phyloP scores from a whole-genome alignment of 192 early-diverging fungal genomes.

The Coemansia erecta region DNA sequence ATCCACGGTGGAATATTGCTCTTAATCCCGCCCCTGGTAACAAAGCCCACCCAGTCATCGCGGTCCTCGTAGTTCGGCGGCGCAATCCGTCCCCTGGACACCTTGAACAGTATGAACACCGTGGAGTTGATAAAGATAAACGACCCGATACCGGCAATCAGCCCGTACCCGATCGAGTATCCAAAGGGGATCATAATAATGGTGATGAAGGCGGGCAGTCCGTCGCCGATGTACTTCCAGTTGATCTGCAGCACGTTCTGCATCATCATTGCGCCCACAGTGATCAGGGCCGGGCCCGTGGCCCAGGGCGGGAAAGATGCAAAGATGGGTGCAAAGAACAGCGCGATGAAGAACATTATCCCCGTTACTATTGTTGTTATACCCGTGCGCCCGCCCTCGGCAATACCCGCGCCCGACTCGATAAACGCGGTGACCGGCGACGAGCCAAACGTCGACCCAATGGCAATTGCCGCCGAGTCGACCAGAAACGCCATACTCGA shows the following conservation, averaged over 20 bases:
- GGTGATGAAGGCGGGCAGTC: constrained; percentile 77
- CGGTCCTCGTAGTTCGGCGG: constrained; percentile 42
- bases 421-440: constrained; percentile 79
- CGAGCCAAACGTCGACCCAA: constrained; percentile 70
- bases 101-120: constrained; percentile 57
- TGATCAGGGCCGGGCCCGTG: constrained; percentile 76
- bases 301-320: constrained; percentile 83
- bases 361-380: constrained; percentile 68
- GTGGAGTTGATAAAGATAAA: constrained; percentile 69
- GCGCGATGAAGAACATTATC: constrained; percentile 72
- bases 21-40: constrained; percentile 29
- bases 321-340: constrained; percentile 85
- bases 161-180: constrained; percentile 79
- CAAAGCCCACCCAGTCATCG: constrained; percentile 45
- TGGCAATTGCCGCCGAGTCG: constrained; percentile 63
- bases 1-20: constrained; percentile 40
- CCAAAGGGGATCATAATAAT: constrained; percentile 76
- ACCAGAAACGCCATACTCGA: constrained; percentile 71
- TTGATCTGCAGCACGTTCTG: constrained; percentile 68
- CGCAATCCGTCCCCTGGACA: constrained; percentile 56
- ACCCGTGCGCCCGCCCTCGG: constrained; percentile 77
- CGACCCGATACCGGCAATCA: constrained; percentile 70
- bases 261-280: constrained; percentile 80
- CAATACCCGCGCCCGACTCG: constrained; percentile 80
- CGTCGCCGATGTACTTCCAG: constrained; percentile 76